Conservation (phyloP, 164 flowering plant genomes). For the Platanus orientalis region DNA sequence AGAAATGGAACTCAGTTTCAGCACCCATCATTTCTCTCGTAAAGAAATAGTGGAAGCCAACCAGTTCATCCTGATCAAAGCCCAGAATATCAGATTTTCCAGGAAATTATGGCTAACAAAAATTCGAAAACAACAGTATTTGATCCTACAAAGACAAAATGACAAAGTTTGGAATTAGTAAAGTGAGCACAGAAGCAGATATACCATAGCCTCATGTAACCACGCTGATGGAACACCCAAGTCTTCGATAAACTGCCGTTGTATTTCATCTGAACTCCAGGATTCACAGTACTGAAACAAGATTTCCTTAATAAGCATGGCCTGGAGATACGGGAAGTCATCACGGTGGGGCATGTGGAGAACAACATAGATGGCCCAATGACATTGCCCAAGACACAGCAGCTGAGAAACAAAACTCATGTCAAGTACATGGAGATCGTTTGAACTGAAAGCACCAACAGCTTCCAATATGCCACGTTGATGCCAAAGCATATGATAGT, state of each 20-base stretch:
- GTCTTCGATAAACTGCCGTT: constrained; percentile 70
- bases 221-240: constrained; percentile 79
- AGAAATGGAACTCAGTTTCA: not conserved
- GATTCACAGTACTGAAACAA: constrained; percentile 89
- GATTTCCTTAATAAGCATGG: constrained; percentile 73
- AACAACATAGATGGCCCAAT: constrained; percentile 98
- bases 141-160: not conserved
- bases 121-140: not conserved
- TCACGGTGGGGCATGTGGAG: constrained; percentile 82
- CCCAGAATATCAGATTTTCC: not conserved
- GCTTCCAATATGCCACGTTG: constrained; percentile 91
- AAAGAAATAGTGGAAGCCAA: not conserved
- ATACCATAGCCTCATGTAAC: constrained; percentile 96
- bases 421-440: constrained; percentile 87
- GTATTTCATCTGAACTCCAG: constrained; percentile 74
- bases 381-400: constrained; percentile 71
- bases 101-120: not conserved
- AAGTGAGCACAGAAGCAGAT: constrained; percentile 4
- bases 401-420: constrained; percentile 89
- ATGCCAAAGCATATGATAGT: constrained; percentile 99
- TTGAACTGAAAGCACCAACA: constrained; percentile 69
- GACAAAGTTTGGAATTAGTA: constrained; percentile 1
- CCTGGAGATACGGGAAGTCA: constrained; percentile 77
- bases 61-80: not conserved
- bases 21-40: not conserved